Percentiles rank a stretch among this genome's conserved stretches.
Conservation (phyloP, 2,329 filamentous ascomycete genomes). For the Moelleriella libera region DNA sequence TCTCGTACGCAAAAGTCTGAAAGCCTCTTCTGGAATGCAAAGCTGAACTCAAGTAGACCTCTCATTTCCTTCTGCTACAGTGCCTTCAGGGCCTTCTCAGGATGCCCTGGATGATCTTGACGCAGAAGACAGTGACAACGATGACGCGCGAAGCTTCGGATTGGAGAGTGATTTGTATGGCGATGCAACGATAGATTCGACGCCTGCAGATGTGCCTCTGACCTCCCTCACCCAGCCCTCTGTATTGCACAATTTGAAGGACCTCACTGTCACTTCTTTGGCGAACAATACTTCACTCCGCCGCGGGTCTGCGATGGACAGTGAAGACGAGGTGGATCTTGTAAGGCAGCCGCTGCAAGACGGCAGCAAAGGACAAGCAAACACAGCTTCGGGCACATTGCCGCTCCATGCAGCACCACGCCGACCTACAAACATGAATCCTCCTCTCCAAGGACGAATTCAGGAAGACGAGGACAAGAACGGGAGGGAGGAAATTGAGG, state of each 20-base stretch:
- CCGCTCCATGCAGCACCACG: slow-evolving; percentile 2
- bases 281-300: background rate
- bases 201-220: slow-evolving; percentile 6
- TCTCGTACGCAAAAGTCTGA: slow-evolving; percentile 1
- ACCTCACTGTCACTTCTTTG: background rate
- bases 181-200: slow-evolving; percentile 21
- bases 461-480: too few relatives aligned
- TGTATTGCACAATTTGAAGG: background rate
- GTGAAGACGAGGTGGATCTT: slow-evolving; percentile 2
- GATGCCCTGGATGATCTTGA: background rate
- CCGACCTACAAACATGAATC: background rate
- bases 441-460: background rate
- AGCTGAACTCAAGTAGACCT: slow-evolving; percentile 3
- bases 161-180: slow-evolving; percentile 21
- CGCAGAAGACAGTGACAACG: slow-evolving; percentile 11
- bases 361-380: background rate
- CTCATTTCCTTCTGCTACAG: background rate
- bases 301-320: background rate
- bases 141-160: slow-evolving; percentile 20
- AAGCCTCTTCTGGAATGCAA: background rate
- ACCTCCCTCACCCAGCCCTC: background rate
- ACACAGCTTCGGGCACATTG: background rate
- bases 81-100: background rate
- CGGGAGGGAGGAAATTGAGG: background rate
- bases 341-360: background rate